phyloP scores from a whole-genome alignment of 441 rosid genomes.

The Aleurites moluccanus region DNA sequence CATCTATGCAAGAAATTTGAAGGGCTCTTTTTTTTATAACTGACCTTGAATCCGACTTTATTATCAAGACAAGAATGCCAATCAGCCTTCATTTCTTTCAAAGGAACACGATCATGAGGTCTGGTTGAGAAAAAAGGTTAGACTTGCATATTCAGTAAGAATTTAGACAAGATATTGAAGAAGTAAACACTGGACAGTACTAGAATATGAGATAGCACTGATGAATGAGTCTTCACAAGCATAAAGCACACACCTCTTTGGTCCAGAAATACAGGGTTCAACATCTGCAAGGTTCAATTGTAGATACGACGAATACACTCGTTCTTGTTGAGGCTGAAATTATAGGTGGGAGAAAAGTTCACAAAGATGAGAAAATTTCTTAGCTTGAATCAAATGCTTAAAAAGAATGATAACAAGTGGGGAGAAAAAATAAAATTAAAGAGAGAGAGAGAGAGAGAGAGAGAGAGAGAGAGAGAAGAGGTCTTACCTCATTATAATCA shows the following conservation, averaged over 20 bases:
- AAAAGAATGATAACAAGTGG: neutral
- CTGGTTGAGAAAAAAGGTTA: constrained; percentile 42
- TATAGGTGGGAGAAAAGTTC: constrained; percentile 2
- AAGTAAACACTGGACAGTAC: neutral
- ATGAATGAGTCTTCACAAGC: neutral
- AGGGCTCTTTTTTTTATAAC: constrained; percentile 25
- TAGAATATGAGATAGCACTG: neutral
- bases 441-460: neutral
- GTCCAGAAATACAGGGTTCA: constrained; percentile 97
- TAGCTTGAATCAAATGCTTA: neutral
- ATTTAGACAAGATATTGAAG: neutral
- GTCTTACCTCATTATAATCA: constrained; percentile 79
- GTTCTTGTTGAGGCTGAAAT: constrained; percentile 87
- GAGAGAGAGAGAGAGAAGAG: constrained; percentile 5
- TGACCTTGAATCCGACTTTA: constrained; percentile 87
- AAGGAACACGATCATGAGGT: constrained; percentile 96
- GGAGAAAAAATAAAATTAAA: neutral
- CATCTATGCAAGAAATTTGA: neutral
- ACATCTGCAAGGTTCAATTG: constrained; percentile 75
- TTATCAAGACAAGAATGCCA: constrained; percentile 93
- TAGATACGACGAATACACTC: constrained; percentile 87
- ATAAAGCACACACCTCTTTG: constrained; percentile 68
- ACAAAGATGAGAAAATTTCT: neutral
- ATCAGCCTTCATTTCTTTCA: constrained; percentile 87
- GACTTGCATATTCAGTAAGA: neutral